These are phyloP conservation scores for Microbotryum scabiosae DNA, from an alignment of 1,284 basidiomycete genomes.

Conservation along the genomic window DNA sequence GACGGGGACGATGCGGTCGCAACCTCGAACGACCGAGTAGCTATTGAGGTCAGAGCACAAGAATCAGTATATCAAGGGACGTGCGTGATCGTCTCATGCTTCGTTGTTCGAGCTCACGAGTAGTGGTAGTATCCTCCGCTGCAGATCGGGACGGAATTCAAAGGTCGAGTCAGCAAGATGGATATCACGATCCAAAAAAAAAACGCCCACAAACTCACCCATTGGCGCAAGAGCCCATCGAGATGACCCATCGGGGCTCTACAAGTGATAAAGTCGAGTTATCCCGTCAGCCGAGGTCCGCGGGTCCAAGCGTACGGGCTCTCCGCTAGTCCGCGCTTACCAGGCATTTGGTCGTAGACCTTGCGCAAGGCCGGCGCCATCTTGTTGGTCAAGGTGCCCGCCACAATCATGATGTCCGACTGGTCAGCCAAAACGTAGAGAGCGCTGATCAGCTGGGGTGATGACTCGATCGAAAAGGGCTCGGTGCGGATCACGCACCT, in stretches of 20 bases:
- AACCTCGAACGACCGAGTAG: constrained; percentile 98
- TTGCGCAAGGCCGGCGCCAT: constrained; percentile 96
- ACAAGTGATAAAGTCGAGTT: constrained; percentile 9
- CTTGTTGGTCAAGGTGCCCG: constrained; percentile 98
- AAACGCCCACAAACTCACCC: constrained; percentile 54
- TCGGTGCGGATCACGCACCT: constrained; percentile 14
- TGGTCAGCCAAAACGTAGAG: constrained; percentile 43
- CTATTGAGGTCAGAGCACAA: constrained; percentile 42
- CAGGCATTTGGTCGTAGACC: constrained; percentile 85
- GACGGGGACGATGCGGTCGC: constrained; percentile 96
- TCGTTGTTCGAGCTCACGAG: no score
- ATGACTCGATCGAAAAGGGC: background rate
- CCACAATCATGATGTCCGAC: constrained; percentile 99
- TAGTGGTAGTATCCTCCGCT: constrained; percentile 47
- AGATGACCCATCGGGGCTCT: constrained; percentile 77
- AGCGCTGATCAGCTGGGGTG: no score
- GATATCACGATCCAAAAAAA: constrained; percentile 16
- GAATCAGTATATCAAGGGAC: constrained; percentile 19
- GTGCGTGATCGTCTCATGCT: no score
- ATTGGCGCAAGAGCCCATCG: constrained; percentile 99
- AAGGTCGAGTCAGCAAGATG: background rate
- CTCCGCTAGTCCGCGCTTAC: no score
- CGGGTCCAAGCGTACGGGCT: background rate
- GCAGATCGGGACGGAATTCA: background rate
- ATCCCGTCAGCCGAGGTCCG: background rate